Conservation (phyloP, 78 protist genomes). For the Dictyostelium purpureum region DNA sequence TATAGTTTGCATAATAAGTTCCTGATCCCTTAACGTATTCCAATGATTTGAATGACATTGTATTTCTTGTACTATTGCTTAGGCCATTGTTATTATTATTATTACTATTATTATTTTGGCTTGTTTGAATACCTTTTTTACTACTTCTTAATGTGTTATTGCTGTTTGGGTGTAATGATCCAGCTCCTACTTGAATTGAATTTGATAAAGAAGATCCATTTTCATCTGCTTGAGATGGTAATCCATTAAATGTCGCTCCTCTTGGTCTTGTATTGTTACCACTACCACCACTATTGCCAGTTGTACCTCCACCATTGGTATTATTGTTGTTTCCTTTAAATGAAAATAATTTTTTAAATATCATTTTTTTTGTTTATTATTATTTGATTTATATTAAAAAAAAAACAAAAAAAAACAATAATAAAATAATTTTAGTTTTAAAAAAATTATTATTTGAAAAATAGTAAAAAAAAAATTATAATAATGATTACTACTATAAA, state of each 20-base stretch:
- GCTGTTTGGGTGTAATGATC: not conserved
- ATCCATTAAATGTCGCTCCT: not conserved
- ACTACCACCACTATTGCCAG: not conserved
- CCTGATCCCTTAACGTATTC: not conserved
- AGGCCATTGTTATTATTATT: not conserved
- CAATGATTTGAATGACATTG: not conserved
- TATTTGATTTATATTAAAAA: not conserved
- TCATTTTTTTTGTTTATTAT: not conserved
- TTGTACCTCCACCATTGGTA: not conserved
- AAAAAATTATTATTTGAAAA: no score
- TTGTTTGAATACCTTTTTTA: no score
- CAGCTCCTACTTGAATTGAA: not conserved
- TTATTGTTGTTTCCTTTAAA: not conserved
- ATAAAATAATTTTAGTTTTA: not conserved
- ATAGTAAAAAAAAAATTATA: no score
- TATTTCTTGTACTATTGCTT: not conserved
- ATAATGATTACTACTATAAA: no score
- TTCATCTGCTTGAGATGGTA: not conserved
- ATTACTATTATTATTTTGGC: not conserved
- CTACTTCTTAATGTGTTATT: not conserved
- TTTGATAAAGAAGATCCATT: not conserved
- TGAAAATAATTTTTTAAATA: not conserved
- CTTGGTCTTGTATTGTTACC: not conserved
- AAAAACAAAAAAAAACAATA: not conserved
- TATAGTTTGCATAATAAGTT: not conserved